These are phyloP conservation scores for Paxillus rubicundulus DNA, from an alignment of 768 basidiomycete genomes.

Conservation along the genomic window DNA sequence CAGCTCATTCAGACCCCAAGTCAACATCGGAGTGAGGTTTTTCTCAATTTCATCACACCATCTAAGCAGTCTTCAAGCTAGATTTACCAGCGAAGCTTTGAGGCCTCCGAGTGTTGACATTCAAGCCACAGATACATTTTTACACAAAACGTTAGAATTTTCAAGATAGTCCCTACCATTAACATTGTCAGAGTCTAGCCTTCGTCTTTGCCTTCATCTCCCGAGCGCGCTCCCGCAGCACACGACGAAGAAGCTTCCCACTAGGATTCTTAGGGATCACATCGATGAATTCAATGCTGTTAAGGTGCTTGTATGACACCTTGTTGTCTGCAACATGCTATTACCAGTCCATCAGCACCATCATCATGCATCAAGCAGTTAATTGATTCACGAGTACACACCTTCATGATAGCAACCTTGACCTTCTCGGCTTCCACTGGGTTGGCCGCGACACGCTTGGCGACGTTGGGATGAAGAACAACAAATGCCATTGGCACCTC, in stretches of 20 bases:
- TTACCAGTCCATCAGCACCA: not conserved
- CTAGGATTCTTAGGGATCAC: conserved; percentile 62
- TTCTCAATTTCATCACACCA: too few species aligned
- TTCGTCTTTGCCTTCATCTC: conserved; percentile 18
- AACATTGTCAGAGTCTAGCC: conserved; percentile 22
- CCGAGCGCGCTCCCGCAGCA: conserved; percentile 51
- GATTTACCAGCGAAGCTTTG: too few species aligned
- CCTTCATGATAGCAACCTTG: conserved; percentile 48
- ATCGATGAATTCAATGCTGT: conserved; percentile 55
- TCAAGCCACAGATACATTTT: too few species aligned
- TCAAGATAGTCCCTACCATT: too few species aligned
- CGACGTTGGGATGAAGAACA: conserved; percentile 45
- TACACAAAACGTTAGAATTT: too few species aligned
- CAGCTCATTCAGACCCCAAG: too few species aligned
- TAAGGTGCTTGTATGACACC: conserved; percentile 55
- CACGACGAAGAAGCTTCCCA: conserved; percentile 53
- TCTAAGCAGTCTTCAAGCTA: too few species aligned
- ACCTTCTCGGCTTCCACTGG: conserved; percentile 33
- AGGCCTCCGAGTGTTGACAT: too few species aligned
- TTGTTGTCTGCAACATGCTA: conserved; percentile 58
- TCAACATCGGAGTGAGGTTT: too few species aligned
- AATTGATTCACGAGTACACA: conserved; percentile 15
- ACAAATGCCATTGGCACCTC: conserved; percentile 73
- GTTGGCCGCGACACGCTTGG: conserved; percentile 31
- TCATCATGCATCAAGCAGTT: conserved; percentile 3